Evolutionary conservation across 2,329 filamentous ascomycete species (phyloP).

Genomic region (Nemania serpens): DNA sequence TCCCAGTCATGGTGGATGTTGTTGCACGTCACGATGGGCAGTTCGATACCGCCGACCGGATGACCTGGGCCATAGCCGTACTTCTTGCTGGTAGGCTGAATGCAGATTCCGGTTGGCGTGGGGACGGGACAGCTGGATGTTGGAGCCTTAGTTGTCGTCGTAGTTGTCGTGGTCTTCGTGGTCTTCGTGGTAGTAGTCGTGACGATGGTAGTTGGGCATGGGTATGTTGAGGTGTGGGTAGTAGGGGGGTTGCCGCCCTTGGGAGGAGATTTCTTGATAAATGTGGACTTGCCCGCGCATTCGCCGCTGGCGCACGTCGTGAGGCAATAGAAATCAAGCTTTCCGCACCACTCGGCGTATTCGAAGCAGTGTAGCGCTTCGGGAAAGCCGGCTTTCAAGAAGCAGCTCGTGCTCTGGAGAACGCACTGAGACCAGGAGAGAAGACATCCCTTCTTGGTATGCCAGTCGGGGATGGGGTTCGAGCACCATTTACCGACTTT

Average conservation of each 20-base stretch:
- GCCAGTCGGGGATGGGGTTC: slow-evolving; percentile 53
- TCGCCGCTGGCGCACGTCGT: slow-evolving; percentile 43
- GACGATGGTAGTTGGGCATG: slow-evolving; percentile 40
- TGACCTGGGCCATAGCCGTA: slow-evolving; percentile 70
- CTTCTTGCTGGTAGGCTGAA: slow-evolving; percentile 58
- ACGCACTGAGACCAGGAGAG: slow-evolving; percentile 50
- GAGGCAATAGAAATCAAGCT: slow-evolving; percentile 51
- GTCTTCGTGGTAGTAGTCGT: slow-evolving; percentile 41
- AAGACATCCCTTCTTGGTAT: slow-evolving; percentile 48
- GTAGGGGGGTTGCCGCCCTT: slow-evolving; percentile 42
- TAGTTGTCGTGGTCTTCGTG: slow-evolving; percentile 36
- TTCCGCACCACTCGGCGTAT: slow-evolving; percentile 56
- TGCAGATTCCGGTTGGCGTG: slow-evolving; percentile 57
- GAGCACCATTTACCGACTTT: slow-evolving; percentile 54
- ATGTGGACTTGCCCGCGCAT: slow-evolving; percentile 46
- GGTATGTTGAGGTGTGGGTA: slow-evolving; percentile 43
- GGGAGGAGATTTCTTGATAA: slow-evolving; percentile 49
- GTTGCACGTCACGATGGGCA: slow-evolving; percentile 61
- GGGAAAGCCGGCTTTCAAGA: slow-evolving; percentile 56
- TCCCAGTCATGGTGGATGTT: slow-evolving; percentile 48
- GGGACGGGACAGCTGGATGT: slow-evolving; percentile 48
- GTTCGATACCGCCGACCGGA: slow-evolving; percentile 55
- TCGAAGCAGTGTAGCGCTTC: slow-evolving; percentile 54
- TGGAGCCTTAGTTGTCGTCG: slow-evolving; percentile 9
- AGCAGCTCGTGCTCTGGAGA: slow-evolving; percentile 56